phyloP scores from a whole-genome alignment of 805 yeast genomes.

The Saccharomycopsis schoenii region DNA sequence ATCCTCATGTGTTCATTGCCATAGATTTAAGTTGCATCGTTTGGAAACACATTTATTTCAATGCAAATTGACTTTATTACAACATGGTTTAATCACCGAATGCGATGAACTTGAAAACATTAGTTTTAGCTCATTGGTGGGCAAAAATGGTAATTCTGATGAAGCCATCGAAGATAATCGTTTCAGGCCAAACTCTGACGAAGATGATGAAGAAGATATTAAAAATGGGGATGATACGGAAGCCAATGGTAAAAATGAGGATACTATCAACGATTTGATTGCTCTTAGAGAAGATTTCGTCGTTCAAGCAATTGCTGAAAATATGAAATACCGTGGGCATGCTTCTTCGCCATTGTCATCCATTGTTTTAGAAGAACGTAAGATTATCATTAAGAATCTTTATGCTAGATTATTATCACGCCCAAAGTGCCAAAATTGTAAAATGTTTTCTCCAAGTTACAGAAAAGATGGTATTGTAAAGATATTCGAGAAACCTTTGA shows the following conservation, averaged over 20 bases:
- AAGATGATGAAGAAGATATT: conserved; percentile 30
- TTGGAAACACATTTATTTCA: conserved; percentile 65
- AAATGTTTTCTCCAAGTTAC: conserved; percentile 87
- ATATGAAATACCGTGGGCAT: conserved; percentile 32
- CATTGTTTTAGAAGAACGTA: conserved; percentile 80
- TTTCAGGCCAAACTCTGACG: conserved; percentile 28
- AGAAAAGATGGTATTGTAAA: conserved; percentile 93
- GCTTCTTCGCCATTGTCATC: conserved; percentile 66
- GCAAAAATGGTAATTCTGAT: conserved; percentile 25
- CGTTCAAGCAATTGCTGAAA: conserved; percentile 63
- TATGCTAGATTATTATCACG: conserved; percentile 64
- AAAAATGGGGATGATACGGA: conserved; percentile 25
- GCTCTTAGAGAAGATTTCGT: conserved; percentile 62
- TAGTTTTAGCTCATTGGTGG: conserved; percentile 15
- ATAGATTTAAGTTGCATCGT: conserved; percentile 62
- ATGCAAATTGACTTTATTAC: conserved; percentile 73
- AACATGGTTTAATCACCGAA: conserved; percentile 81
- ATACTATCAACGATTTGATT: conserved; percentile 35
- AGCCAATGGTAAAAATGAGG: conserved; percentile 24
- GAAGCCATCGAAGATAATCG: conserved; percentile 35
- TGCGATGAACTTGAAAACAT: conserved; percentile 63
- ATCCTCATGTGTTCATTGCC: conserved; percentile 83
- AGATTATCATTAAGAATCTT: conserved; percentile 58
- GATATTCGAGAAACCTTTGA: conserved; percentile 79
- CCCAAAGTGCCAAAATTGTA: conserved; percentile 91